A percentile compares a stretch with the other conserved stretches of the same genome.
These are phyloP conservation scores for Backusella luteola DNA, from an alignment of 192 early-diverging fungal species.

Conservation along the genomic window DNA sequence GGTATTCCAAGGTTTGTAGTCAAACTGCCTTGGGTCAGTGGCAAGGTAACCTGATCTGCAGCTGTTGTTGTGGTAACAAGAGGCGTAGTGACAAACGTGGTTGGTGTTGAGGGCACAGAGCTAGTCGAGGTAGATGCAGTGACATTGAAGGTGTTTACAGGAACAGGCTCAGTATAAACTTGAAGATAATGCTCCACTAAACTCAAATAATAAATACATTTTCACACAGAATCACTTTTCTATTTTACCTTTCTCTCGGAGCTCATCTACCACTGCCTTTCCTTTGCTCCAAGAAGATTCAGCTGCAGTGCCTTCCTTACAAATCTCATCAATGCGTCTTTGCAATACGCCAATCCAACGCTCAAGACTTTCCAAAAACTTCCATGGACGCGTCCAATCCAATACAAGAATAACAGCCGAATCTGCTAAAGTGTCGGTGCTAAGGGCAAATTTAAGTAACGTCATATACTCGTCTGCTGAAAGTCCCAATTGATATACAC, in stretches of 20 bases:
- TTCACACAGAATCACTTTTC: background rate
- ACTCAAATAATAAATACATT: background rate
- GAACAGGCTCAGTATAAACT: slow-evolving; percentile 62
- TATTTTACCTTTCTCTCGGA: slow-evolving; percentile 57
- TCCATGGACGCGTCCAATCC: slow-evolving; percentile 92
- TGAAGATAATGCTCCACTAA: slow-evolving; percentile 70
- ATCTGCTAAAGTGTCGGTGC: slow-evolving; percentile 58
- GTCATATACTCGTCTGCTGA: slow-evolving; percentile 65
- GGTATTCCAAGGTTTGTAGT: slow-evolving; percentile 86
- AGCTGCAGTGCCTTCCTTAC: slow-evolving; percentile 46
- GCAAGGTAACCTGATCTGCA: slow-evolving; percentile 60
- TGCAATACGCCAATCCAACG: slow-evolving; percentile 77
- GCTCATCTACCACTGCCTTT: slow-evolving; percentile 66
- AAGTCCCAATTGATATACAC: slow-evolving; percentile 78
- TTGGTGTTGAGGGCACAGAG: slow-evolving; percentile 30
- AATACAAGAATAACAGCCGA: slow-evolving; percentile 75
- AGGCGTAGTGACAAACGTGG: slow-evolving; percentile 29
- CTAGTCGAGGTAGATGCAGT: slow-evolving; percentile 28
- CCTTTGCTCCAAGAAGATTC: slow-evolving; percentile 59
- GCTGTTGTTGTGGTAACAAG: slow-evolving; percentile 35
- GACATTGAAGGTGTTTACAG: slow-evolving; percentile 5
- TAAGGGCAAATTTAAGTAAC: slow-evolving; percentile 72
- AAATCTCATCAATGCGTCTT: slow-evolving; percentile 51
- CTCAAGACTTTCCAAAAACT: slow-evolving; percentile 76
- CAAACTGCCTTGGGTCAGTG: slow-evolving; percentile 78